Evolutionary conservation across 2,329 filamentous ascomycete genomes (phyloP), one percentile per base, ranked within the genome.

Genomic region (Xylaria sp.): DNA sequence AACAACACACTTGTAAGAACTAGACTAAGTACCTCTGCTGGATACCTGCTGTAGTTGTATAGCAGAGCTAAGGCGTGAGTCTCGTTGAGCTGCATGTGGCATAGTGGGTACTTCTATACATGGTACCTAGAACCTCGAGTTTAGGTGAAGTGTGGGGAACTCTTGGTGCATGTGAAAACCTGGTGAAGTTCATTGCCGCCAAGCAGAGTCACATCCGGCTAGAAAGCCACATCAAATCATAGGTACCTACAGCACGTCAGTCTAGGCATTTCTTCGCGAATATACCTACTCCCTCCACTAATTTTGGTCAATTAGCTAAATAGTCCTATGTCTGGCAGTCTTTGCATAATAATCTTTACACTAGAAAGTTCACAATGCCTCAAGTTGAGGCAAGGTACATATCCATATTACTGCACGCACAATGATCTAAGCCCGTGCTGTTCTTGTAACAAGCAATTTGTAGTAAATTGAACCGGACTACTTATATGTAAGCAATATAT

Each of bases 1-100:
- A 52, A 23, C n/a, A n/a, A n/a, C n/a, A n/a, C 23, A 46, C 43
- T 36, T 10, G 30, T 55, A 55, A 55, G 50, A 55, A 55, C 52
- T 36, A 30, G 15, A 30, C 28, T 30, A 52, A 2, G n/a, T 2
- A n/a, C n/a, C n/a, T n/a, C 34, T 32, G 8, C 30, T 18, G 25
- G 23, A 50, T 28, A 25, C 46, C 43, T 46, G 7, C 43, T 10
- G 3, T 23, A 13, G 8, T 18, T 4, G 3, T 50, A n/a, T 30
- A 28, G 13, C 46, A 50, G 46, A 50, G 13, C 6, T 18, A 28
- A 28, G 13, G 23, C 12, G 10, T 13, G 18, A 34, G 18, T 53
- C 30, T 53, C 50, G 20, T 34, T 55, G 9, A 55, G 30, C 30
- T 55, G 52, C 30, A 36, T 55, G 52, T 55, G 32, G 52, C 23